These are phyloP conservation scores for Diaporthe sp. DNA, from an alignment of 2,329 filamentous ascomycete genomes.

Conservation along the genomic window DNA sequence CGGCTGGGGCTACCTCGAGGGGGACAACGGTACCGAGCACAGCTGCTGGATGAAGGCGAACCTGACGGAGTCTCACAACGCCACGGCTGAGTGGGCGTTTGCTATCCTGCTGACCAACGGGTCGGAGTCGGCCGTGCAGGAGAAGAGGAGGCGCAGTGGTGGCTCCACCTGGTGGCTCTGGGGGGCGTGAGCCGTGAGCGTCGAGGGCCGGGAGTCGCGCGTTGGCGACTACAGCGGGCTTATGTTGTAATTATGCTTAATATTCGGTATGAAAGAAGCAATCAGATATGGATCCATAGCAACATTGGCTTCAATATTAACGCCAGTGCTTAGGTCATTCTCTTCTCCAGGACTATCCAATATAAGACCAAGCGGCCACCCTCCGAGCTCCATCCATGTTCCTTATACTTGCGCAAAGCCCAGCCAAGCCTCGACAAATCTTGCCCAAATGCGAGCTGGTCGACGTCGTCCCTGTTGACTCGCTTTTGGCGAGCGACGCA, in stretches of 20 bases:
- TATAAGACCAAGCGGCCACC: neutral
- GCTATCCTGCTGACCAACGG: conserved; percentile 60
- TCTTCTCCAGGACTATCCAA: neutral
- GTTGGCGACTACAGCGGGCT: neutral
- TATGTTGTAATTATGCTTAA: neutral
- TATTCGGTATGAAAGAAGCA: neutral
- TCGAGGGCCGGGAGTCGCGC: neutral
- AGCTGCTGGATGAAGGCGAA: conserved; percentile 57
- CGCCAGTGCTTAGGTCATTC: neutral
- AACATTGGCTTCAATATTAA: neutral
- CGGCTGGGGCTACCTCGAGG: conserved; percentile 55
- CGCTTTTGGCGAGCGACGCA: neutral
- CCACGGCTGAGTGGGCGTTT: conserved; percentile 54
- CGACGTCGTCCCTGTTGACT: too few species aligned
- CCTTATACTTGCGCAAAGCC: neutral
- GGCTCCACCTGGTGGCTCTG: neutral
- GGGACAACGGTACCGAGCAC: conserved; percentile 51
- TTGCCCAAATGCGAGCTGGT: neutral
- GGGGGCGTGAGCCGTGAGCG: neutral
- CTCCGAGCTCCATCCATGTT: neutral
- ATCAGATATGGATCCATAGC: too few species aligned
- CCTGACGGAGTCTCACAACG: conserved; percentile 45
- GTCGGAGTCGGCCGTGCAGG: neutral
- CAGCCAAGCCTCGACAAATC: neutral
- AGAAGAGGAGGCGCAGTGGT: neutral